A percentile compares a stretch with the other conserved stretches of the same genome.
phyloP scores from a whole-genome alignment of 768 basidiomycete genomes.

The Lentinula boryana region DNA sequence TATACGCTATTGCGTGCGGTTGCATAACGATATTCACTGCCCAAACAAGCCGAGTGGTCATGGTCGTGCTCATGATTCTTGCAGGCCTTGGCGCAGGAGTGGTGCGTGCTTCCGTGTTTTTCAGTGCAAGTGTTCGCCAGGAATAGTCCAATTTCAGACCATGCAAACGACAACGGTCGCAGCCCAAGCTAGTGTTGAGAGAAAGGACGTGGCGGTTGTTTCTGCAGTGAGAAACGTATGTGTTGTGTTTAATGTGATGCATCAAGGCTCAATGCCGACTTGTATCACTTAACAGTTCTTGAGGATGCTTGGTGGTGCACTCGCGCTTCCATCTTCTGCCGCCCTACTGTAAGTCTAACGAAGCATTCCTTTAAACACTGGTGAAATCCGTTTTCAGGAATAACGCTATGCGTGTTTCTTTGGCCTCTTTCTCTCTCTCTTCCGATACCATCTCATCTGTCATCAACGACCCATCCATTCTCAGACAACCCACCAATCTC shows the following conservation, averaged over 20 bases:
- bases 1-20: conserved; percentile 69
- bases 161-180: conserved; percentile 64
- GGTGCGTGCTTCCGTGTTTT: conserved; percentile 13
- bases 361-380: neutral
- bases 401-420: conserved; percentile 41
- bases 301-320: conserved; percentile 62
- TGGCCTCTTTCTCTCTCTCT: conserved; percentile 31
- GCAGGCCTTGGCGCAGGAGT: conserved; percentile 57
- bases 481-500: conserved; percentile 25
- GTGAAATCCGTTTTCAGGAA: conserved; percentile 22
- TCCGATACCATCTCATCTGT: conserved; percentile 32
- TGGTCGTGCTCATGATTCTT: conserved; percentile 58
- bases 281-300: conserved; percentile 49
- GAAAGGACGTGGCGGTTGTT: conserved; percentile 73
- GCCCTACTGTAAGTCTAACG: conserved; percentile 41
- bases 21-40: conserved; percentile 56
- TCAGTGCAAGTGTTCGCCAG: neutral
- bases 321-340: conserved; percentile 57
- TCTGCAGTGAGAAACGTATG: conserved; percentile 25
- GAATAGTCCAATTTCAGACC: conserved; percentile 25
- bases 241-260: conserved; percentile 15
- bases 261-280: neutral
- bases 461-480: conserved; percentile 40
- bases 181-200: conserved; percentile 64
- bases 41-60: conserved; percentile 37